Percentiles rank a stretch among this genome's conserved stretches.
Conservation (phyloP, 352 stramenopile species). For the Phytophthora constricta region DNA sequence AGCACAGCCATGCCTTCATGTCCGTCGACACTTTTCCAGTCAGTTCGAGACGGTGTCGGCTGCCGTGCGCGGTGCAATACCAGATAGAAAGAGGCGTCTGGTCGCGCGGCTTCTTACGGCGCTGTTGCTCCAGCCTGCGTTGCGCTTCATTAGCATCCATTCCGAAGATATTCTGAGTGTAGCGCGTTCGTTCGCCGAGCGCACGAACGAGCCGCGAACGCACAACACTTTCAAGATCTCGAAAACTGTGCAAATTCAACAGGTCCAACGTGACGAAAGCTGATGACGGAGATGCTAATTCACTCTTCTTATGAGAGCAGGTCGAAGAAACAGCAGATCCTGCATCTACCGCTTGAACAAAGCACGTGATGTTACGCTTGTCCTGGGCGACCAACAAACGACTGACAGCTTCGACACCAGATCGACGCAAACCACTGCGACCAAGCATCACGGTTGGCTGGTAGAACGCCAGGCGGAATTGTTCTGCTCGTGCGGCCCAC, state of each 20-base stretch:
- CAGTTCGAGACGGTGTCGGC: constrained; percentile 28
- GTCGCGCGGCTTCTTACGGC: constrained; percentile 25
- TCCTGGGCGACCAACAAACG: constrained; percentile 64
- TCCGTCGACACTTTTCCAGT: constrained; percentile 20
- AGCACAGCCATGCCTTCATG: constrained; percentile 62
- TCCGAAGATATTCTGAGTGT: constrained; percentile 42
- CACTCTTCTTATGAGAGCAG: constrained; percentile 16
- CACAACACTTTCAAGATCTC: constrained; percentile 46
- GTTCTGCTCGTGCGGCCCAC: constrained; percentile 25
- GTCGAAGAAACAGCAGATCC: constrained; percentile 6
- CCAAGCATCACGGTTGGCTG: constrained; percentile 56
- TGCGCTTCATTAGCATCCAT: constrained; percentile 33
- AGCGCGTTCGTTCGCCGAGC: constrained; percentile 38
- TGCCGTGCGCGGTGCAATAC: constrained; percentile 49
- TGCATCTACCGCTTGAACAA: constrained; percentile 36
- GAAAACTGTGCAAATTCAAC: constrained; percentile 48
- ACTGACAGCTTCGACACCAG: constrained; percentile 49
- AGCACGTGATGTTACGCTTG: constrained; percentile 74
- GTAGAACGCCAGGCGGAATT: constrained; percentile 56
- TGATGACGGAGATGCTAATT: constrained; percentile 21
- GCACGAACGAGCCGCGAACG: constrained; percentile 39
- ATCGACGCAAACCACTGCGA: constrained; percentile 42
- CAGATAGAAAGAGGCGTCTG: constrained; percentile 43
- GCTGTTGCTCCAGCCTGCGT: constrained; percentile 43
- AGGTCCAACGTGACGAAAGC: constrained; percentile 56